phyloP scores from a whole-genome alignment of 2,329 filamentous ascomycete species.

The Sclerotinia nivalis region DNA sequence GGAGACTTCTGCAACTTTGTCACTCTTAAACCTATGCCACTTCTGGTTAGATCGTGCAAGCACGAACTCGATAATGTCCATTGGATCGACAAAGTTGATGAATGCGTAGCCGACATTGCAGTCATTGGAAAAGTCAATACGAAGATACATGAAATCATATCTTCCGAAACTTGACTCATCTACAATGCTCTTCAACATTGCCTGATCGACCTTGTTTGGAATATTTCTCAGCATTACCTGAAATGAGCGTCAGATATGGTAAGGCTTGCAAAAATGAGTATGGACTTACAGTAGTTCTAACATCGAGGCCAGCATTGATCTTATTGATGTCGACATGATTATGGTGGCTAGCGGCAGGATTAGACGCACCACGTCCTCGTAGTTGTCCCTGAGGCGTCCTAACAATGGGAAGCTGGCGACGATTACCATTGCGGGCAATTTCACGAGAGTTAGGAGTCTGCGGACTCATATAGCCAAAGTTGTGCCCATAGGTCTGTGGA shows the following conservation, averaged over 20 bases:
- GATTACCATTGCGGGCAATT: slow-evolving; percentile 26
- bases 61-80: slow-evolving; percentile 77
- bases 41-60: slow-evolving; percentile 67
- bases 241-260: slow-evolving; percentile 24
- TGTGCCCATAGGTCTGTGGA: slow-evolving; percentile 11
- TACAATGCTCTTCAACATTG: slow-evolving; percentile 74
- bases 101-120: slow-evolving; percentile 97
- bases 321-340: slow-evolving; percentile 62
- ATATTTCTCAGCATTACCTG: slow-evolving; percentile 95
- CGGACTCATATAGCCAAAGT: slow-evolving; percentile 18
- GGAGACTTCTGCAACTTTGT: slow-evolving; percentile 86
- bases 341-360: slow-evolving; percentile 51
- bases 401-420: slow-evolving; percentile 45
- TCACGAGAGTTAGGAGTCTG: slow-evolving; percentile 27
- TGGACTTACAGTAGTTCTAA: slow-evolving; percentile 68
- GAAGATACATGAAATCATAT: slow-evolving; percentile 93
- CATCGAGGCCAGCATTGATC: slow-evolving; percentile 67
- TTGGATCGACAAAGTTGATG: slow-evolving; percentile 86
- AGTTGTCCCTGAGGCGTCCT: slow-evolving; percentile 40
- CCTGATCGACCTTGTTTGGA: slow-evolving; percentile 82
- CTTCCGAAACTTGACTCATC: slow-evolving; percentile 77
- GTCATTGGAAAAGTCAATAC: slow-evolving; percentile 83
- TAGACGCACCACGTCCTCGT: slow-evolving; percentile 45
- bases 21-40: slow-evolving; percentile 78
- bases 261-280: slow-evolving; percentile 2